Evolutionary conservation across 192 early-diverging fungal species (phyloP).

Genomic region (Rhizophagus sp.): DNA sequence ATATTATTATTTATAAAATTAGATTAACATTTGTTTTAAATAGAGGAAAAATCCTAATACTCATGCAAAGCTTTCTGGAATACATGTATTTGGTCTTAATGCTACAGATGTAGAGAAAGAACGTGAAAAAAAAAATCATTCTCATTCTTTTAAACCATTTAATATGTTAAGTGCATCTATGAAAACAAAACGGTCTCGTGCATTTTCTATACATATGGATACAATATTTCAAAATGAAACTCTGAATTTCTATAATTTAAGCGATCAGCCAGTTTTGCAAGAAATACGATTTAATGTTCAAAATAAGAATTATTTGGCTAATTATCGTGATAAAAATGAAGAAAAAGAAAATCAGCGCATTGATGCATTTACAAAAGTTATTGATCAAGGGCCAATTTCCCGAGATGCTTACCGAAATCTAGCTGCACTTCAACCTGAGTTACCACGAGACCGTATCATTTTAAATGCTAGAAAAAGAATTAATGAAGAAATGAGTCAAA

Average conservation of each 20-base stretch:
- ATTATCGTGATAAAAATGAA: background rate
- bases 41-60: constrained; percentile 8
- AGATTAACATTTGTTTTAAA: background rate
- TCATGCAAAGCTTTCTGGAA: background rate
- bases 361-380: background rate
- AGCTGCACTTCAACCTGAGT: background rate
- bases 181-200: background rate
- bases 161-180: background rate
- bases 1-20: background rate
- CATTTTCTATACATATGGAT: background rate
- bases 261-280: background rate
- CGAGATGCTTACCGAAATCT: background rate
- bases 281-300: background rate
- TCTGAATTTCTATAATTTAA: background rate
- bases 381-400: background rate
- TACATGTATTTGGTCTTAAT: background rate
- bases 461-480: constrained; percentile 8
- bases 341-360: background rate
- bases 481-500: background rate
- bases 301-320: background rate
- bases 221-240: background rate
- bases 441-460: background rate
- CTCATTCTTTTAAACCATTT: background rate
- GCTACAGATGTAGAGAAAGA: background rate
- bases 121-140: background rate